Evolutionary conservation across 441 rosid genomes (phyloP), one percentile per base, ranked within the genome.

Genomic region (Arabidopsis lyrata): DNA sequence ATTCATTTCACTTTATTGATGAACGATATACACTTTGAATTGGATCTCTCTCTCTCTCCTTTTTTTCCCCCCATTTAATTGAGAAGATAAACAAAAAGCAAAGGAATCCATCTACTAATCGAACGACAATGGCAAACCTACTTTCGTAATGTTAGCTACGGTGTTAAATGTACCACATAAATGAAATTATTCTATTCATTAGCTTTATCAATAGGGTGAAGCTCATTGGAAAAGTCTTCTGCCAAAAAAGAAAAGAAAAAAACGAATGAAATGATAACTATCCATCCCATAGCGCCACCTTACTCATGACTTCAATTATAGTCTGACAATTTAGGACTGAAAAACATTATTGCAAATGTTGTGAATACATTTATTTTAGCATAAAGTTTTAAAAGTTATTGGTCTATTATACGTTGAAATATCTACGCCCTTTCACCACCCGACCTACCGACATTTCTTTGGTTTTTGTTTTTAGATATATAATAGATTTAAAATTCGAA

Each of bases 301-400:
- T 24, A 20, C n/a, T 15, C 36, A 24, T n/a, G 24, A 8, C 47
- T 70, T 66, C 59, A 3, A 24, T 52, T 52, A 66, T 66, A 36
- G 36, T 50, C 13, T 18, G 32, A 49, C 58, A 49, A 49, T 52
- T 22, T 36, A 38, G 20, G 48, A 57, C 7, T 60, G 66, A 44
- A 58, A 20, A 58, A 15, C 11, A 48, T 34, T n/a, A 29, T 42
- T 12, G 44, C n/a, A 45, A 50, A 69, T 32, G 65, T 34, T 59
- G 61, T 74, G 60, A 16, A 45, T 38, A 55, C 50, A 55, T 55
- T 55, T 42, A 73, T 42, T 55, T 24, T 58, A 64, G n/a, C 50
- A 42, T 45, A 35, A 55, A 34, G 41, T 58, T 42, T 10, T 18
- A 18, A 58, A n/a, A 41, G 8, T 58, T 66, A 8, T 57, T 57